phyloP scores from a whole-genome alignment of 108 stramenopile genomes.

The Licmophora abbreviata region DNA sequence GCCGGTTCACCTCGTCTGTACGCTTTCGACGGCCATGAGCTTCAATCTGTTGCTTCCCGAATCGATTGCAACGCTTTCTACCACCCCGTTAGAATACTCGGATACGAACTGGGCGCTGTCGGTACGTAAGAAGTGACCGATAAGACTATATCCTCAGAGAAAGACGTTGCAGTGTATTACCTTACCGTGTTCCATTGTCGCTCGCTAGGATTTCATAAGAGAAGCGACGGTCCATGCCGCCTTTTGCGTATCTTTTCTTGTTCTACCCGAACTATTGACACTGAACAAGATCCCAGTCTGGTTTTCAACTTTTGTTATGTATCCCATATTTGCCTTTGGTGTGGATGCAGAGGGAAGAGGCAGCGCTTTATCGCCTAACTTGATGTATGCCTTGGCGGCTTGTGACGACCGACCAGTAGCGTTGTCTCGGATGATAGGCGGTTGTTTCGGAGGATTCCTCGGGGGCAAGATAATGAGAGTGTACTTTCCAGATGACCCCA shows the following conservation, averaged over 20 bases:
- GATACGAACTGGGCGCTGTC: constrained; percentile 12
- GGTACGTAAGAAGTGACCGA: neutral
- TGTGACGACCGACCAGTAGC: neutral
- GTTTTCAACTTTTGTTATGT: constrained; percentile 14
- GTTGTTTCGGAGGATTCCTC: constrained; percentile 30
- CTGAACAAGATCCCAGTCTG: constrained; percentile 24
- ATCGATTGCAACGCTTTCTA: neutral
- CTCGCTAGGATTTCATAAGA: constrained; percentile 21
- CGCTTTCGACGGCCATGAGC: neutral
- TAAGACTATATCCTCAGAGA: neutral
- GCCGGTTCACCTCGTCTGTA: constrained; percentile 14
- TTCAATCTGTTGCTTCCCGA: neutral
- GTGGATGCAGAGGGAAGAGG: constrained; percentile 25
- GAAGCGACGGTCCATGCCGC: constrained; percentile 21
- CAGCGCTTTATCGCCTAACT: constrained; percentile 30
- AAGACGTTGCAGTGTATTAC: neutral
- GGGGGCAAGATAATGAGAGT: constrained; percentile 32
- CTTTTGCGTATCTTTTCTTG: constrained; percentile 26
- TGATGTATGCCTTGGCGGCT: constrained; percentile 17
- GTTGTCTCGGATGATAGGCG: constrained; percentile 17
- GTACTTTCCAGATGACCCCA: constrained; percentile 35
- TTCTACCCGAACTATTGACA: constrained; percentile 30
- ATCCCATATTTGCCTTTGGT: constrained; percentile 29
- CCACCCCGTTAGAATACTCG: constrained; percentile 16
- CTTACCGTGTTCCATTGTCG: too few relatives aligned